Percentiles rank a stretch among this genome's conserved stretches.
Conservation (phyloP, 805 yeast genomes). For the Millerago galiae region DNA sequence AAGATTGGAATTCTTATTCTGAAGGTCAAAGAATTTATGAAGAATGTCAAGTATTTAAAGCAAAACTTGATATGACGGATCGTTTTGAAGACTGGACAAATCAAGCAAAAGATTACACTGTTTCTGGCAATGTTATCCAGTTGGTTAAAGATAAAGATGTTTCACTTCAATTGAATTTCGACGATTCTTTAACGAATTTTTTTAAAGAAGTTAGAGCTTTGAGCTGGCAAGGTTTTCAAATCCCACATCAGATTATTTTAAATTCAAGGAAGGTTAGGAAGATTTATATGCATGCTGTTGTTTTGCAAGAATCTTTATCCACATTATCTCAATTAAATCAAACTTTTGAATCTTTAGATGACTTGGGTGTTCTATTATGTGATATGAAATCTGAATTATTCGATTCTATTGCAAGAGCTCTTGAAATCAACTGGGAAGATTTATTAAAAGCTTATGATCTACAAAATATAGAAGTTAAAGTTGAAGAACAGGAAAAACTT, state of each 20-base stretch:
- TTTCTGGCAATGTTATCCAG: conserved; percentile 35
- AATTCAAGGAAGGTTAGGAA: conserved; percentile 44
- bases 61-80: conserved; percentile 37
- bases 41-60: conserved; percentile 40
- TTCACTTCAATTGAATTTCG: conserved; percentile 45
- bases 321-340: conserved; percentile 30
- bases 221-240: conserved; percentile 40
- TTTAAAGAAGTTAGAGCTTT: conserved; percentile 52
- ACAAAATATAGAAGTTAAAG: conserved; percentile 25
- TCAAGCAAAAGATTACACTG: conserved; percentile 17
- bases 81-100: conserved; percentile 46
- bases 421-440: conserved; percentile 46
- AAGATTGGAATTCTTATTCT: conserved; percentile 53
- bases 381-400: conserved; percentile 29
- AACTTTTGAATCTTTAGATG: conserved; percentile 31
- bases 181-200: conserved; percentile 33
- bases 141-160: conserved; percentile 24
- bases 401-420: conserved; percentile 28
- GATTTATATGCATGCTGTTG: conserved; percentile 51
- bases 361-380: conserved; percentile 36
- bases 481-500: conserved; percentile 28
- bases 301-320: conserved; percentile 44
- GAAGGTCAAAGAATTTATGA: conserved; percentile 60
- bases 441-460: conserved; percentile 45
- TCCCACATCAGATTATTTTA: conserved; percentile 47